phyloP scores from a whole-genome alignment of 2,329 filamentous ascomycete genomes.

The Dactylellina leptospora region DNA sequence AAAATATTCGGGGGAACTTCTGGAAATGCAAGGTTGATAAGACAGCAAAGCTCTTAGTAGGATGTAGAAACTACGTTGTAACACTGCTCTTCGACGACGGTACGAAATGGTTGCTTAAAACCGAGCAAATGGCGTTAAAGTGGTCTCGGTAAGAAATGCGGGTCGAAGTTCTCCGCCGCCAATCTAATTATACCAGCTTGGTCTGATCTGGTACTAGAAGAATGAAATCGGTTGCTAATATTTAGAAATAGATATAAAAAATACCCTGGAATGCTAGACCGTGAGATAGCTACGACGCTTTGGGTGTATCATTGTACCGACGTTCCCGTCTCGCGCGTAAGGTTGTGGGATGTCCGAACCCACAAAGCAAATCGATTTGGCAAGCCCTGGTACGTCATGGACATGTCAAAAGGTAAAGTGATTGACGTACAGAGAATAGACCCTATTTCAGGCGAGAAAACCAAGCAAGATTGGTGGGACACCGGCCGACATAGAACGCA shows the following conservation, averaged over 20 bases:
- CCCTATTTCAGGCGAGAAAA: background rate
- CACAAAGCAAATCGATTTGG: constrained; percentile 24
- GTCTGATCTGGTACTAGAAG: too few relatives aligned
- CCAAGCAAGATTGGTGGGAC: background rate
- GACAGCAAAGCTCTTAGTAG: constrained; percentile 15
- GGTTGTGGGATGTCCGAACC: constrained; percentile 36
- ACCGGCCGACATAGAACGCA: background rate
- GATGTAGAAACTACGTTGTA: constrained; percentile 47
- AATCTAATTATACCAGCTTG: background rate
- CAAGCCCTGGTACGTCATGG: constrained; percentile 40
- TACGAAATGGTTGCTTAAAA: constrained; percentile 43
- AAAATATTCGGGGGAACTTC: constrained; percentile 26
- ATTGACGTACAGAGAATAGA: background rate
- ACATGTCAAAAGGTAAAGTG: constrained; percentile 11
- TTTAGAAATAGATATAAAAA: background rate
- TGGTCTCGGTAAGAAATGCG: constrained; percentile 26
- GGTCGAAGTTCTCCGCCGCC: too few relatives aligned
- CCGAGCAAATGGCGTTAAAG: constrained; percentile 2
- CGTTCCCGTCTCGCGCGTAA: constrained; percentile 32
- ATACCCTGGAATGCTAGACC: constrained; percentile 1
- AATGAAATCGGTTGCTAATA: background rate
- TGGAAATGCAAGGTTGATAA: constrained; percentile 38
- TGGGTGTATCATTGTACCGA: constrained; percentile 26
- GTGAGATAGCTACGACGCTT: constrained; percentile 36
- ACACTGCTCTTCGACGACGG: constrained; percentile 40